A percentile compares a stretch with the other conserved stretches of the same genome.
Evolutionary conservation across 1,284 basidiomycete genomes (phyloP).

Genomic region (Naganishia sp.): DNA sequence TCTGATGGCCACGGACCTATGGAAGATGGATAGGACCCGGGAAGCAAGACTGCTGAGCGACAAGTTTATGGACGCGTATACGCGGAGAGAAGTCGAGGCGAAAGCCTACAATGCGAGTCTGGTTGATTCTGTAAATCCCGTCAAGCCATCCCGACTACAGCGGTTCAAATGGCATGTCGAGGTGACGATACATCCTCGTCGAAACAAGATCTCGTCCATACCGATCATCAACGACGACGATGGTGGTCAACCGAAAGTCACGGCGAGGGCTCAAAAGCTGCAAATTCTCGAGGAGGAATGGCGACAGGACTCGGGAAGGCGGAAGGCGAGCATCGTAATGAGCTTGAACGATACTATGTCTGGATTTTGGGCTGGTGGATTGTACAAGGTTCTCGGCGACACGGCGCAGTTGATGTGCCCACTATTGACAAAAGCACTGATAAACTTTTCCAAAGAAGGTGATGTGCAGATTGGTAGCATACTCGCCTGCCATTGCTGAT

Average conservation of each 20-base stretch:
- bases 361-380: slow-evolving; percentile 67
- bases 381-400: slow-evolving; percentile 55
- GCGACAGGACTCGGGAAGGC: slow-evolving; percentile 47
- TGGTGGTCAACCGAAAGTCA: slow-evolving; percentile 1
- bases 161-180: slow-evolving; percentile 58
- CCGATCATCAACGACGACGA: slow-evolving; percentile 35
- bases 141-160: slow-evolving; percentile 55
- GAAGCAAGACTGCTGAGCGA: slow-evolving; percentile 58
- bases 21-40: slow-evolving; percentile 56
- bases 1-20: slow-evolving; percentile 71
- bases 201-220: slow-evolving; percentile 63
- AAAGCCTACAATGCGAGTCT: slow-evolving; percentile 47
- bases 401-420: slow-evolving; percentile 66
- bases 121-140: slow-evolving; percentile 23
- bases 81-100: slow-evolving; percentile 39
- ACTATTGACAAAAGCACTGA: slow-evolving; percentile 67
- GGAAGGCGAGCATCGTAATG: slow-evolving; percentile 63
- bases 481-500: background rate
- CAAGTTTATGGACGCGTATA: slow-evolving; percentile 45
- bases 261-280: slow-evolving; percentile 26
- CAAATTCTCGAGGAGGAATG: slow-evolving; percentile 42
- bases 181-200: slow-evolving; percentile 56
- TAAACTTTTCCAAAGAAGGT: slow-evolving; percentile 65
- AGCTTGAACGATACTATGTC: slow-evolving; percentile 73
- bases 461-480: slow-evolving; percentile 43